Evolutionary conservation across 495 filamentous ascomycete species (phyloP).

Genomic region (Apodospora peruviana): DNA sequence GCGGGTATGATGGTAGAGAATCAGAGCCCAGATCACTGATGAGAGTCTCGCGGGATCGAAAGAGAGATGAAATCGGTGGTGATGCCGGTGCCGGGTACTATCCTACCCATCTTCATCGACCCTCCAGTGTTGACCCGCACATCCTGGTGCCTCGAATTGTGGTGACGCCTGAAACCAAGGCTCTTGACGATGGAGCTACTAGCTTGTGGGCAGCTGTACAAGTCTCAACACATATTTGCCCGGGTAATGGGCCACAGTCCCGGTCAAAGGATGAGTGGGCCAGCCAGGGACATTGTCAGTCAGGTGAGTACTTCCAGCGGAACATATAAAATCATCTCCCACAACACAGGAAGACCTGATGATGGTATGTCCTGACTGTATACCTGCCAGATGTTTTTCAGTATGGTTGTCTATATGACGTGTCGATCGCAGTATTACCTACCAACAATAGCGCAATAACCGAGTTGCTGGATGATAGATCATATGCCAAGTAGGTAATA

Average conservation of each 20-base stretch:
- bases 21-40: conserved; percentile 1
- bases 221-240: conserved; percentile 33
- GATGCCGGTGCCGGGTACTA: background rate
- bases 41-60: background rate
- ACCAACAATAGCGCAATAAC: conserved; percentile 24
- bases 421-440: conserved; percentile 32
- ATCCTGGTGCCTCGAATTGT: conserved; percentile 36
- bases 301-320: conserved; percentile 12
- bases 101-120: background rate
- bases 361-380: background rate
- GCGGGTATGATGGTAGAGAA: conserved; percentile 2
- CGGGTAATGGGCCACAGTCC: conserved; percentile 5
- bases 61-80: background rate
- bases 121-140: conserved; percentile 14
- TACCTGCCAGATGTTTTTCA: conserved; percentile 14
- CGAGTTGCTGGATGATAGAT: conserved; percentile 29
- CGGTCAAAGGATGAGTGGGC: background rate
- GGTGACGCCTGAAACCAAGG: conserved; percentile 49
- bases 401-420: conserved; percentile 40
- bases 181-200: conserved; percentile 25
- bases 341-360: too few relatives aligned
- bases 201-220: conserved; percentile 44
- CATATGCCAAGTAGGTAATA: conserved; percentile 19
- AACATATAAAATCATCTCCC: too few relatives aligned
- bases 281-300: background rate